Base-by-base conservation (phyloP, 2,329 filamentous ascomycete species). In the Monascus ruber region DNA sequence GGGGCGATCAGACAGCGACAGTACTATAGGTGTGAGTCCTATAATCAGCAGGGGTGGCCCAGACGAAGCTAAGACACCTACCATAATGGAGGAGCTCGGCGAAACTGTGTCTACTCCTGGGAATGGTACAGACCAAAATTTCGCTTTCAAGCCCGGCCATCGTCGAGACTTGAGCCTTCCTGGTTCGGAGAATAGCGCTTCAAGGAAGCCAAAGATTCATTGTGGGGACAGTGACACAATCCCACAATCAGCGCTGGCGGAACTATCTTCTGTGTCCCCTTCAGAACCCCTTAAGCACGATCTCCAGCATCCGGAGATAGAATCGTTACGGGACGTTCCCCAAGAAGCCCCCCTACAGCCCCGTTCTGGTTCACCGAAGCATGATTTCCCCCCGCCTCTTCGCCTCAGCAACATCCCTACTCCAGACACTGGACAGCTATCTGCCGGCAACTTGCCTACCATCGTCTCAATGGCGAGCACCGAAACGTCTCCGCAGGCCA, bases 11-110 rank as follows among this genome's bases (percentile, higher is more conserved):
- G 74, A 80, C 47, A 81, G 77, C 41, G 72, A 72, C 43, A 78
- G 76, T 45, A 81, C 78, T 6, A 70, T 72, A 36, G 68, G 68
- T 26, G 77, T 83, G 45, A 81, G 77, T 51, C 79, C 79, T 1
- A 82, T 83, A 39, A 79, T 82, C 56, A 48, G 59, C 34, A 47
- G 46, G 38, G 64, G 65, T 31, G 65, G 64, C 32, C 31, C 52
- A 51, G 47, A 58, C 41, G 46, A 64, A 45, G 47, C 60, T 46
- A 56, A 62, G 35, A 74, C 74, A 3, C 70, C 74, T 32, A 70
- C 70, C 1, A 78, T 79, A 46, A 63, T 65, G 25, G 74, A 80
- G 52, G 72, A 77, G 44, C 60, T 68, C 33, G 55, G 42, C 53
- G 63, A 62, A 52, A 42, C 50, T 36, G 37, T 42, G 24, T 41